Evolutionary conservation across 495 filamentous ascomycete genomes (phyloP), one percentile per base, ranked within the genome.

Genomic region (Xylaria grammica): DNA sequence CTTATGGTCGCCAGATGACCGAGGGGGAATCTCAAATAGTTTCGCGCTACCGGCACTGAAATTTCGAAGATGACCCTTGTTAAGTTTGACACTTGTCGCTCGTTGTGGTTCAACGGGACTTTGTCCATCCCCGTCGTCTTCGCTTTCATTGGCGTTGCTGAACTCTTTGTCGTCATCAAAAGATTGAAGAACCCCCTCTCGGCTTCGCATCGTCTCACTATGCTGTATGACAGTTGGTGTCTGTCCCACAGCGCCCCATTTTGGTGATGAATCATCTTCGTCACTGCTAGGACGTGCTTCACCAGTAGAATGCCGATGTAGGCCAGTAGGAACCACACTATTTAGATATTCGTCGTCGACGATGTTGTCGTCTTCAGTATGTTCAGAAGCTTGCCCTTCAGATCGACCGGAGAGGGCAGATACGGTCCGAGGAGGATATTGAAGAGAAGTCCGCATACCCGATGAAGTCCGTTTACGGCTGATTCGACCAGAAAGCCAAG

Each of bases 401-500:
- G 65, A 73, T 69, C 73, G 73, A 45, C 72, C 76, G 30, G 45
- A 85, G 74, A 13, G 82, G 82, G 55, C 72, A 72, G 57, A 68
- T 61, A 40, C 73, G 53, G 53, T 71, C 64, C 50, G 76, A 44
- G 65, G 60, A 44, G 74, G 70, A 56, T 68, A 67, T 52, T 72
- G 74, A 52, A 72, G 67, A 48, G 69, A 74, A 46, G 68, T 74
- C 22, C 67, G 62, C 60, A 76, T 70, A 56, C 73, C 74, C 29
- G 82, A 76, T 42, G 81, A 74, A 57, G 79, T 67, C 59, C 79
- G 72, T 61, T 77, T 81, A 30, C 70, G 77, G 19, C 71, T 74
- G 8, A 78, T 65, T 17, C 80, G 72, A 13, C 93, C 92, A 2
- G 91, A 92, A 65, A 97, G 89, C 93, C 93, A 97, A 0, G 93